Base-by-base conservation (phyloP, 176 grass and related monocot genomes). In the Secale cereale region DNA sequence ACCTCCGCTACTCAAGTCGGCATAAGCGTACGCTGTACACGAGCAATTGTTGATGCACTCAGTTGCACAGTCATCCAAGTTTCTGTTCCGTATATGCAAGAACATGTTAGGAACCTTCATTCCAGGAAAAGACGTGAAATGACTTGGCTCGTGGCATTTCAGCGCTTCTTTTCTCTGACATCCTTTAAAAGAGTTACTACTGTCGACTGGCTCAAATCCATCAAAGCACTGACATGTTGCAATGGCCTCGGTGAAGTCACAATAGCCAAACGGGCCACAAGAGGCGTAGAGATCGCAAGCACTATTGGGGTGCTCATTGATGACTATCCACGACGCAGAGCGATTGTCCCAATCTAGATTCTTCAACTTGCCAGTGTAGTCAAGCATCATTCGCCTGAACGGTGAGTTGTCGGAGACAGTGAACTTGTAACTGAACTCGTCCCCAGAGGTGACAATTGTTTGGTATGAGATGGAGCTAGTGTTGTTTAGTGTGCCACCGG, bases 1-100 rank as follows among this genome's bases (percentile, higher is more conserved):
- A 16, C 68, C 2, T 0, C 8, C 20, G 6, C 2, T 17, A 22
- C 39, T 81, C 78, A 74, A 0, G 57, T 52, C 54, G 40, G 68
- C 39, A 5, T 86, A 86, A 35, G 86, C 78, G 10, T 83, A 93
- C 17, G 77, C 91, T 52, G 50, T 65, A 19, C 91, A 93, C 0
- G 88, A 93, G 46, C 91, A 93, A 66, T 88, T 80, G 10, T 13
- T 35, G 35, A 6, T 40, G 68, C 68, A 70, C 22, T 7, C 11
- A 2, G 68, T 36, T 20, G 4, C 22, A 7, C 68, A 70, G 0
- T 91, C 43, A 43, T 94, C 86, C 0, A 84, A 88, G 61, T 88
- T 93, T 65, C 6, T 70, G 5, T 93, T 73, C 83, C 83, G 84
- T 22, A 91, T 50, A 0, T 70, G 68, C 35, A 40, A 23, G 68